A percentile compares a stretch with the other conserved stretches of the same genome.
Conservation (phyloP, 73 alveolate genomes). For the Uronychia binucleata region DNA sequence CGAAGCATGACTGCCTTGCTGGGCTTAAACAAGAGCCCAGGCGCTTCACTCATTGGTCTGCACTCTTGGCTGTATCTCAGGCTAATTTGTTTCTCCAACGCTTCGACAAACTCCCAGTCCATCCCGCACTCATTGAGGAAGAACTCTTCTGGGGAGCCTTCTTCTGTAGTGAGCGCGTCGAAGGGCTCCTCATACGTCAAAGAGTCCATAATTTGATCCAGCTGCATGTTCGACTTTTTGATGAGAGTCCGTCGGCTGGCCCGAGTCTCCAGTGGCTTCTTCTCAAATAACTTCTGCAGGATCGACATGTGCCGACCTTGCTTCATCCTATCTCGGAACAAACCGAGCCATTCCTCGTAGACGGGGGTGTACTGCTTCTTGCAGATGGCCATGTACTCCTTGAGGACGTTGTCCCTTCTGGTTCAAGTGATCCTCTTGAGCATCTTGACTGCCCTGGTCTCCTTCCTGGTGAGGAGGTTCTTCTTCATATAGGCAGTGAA, state of each 20-base stretch:
- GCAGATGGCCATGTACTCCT: neutral
- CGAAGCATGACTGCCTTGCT: neutral
- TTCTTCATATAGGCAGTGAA: neutral
- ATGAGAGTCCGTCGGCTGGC: neutral
- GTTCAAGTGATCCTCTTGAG: neutral
- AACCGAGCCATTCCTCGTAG: neutral
- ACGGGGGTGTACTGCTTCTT: neutral
- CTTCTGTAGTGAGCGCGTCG: neutral
- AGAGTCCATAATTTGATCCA: neutral
- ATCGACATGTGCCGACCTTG: neutral
- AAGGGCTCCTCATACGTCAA: neutral
- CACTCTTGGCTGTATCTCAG: too few relatives aligned
- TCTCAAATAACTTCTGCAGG: neutral
- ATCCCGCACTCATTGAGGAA: too few relatives aligned
- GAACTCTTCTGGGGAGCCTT: neutral
- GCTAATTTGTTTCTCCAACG: too few relatives aligned
- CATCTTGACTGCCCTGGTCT: neutral
- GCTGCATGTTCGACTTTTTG: neutral
- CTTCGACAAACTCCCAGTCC: too few relatives aligned
- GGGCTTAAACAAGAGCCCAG: too few relatives aligned
- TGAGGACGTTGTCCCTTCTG: neutral
- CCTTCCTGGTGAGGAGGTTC: neutral
- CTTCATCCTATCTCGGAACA: neutral
- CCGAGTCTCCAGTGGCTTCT: neutral
- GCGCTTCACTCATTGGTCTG: too few relatives aligned